Conservation (phyloP, 257 asterid genomes). For the Nicotiana otophora region DNA sequence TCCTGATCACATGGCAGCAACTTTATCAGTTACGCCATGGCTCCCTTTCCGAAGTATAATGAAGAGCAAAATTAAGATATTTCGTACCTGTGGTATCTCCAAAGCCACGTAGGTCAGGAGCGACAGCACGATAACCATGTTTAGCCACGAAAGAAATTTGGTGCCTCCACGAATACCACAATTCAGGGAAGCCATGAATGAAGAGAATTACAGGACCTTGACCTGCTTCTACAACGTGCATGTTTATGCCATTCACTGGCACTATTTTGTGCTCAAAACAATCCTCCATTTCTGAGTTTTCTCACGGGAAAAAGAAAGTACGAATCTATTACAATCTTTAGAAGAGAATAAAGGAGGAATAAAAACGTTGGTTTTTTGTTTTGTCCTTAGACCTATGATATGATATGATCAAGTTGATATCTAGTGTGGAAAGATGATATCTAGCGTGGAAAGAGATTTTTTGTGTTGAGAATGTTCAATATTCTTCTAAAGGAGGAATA, state of each 20-base stretch:
- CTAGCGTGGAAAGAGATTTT: neutral
- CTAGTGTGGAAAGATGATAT: neutral
- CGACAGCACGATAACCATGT: conserved; percentile 63
- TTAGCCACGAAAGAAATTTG: conserved; percentile 60
- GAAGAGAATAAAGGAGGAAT: too few relatives aligned
- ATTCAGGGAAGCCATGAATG: conserved; percentile 83
- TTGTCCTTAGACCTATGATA: too few relatives aligned
- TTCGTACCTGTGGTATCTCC: conserved; percentile 64
- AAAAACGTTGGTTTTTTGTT: too few relatives aligned
- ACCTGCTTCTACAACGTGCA: conserved; percentile 70
- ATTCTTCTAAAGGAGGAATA: too few relatives aligned
- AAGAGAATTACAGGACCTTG: conserved; percentile 67
- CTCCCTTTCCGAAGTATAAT: neutral
- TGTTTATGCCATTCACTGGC: conserved; percentile 45
- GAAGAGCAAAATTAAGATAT: neutral
- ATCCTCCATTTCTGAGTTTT: conserved; percentile 35
- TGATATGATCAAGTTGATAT: too few relatives aligned
- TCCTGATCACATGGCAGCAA: too few relatives aligned
- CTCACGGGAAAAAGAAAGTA: neutral
- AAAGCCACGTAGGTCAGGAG: conserved; percentile 73
- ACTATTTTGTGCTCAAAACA: conserved; percentile 42
- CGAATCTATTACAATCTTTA: too few relatives aligned
- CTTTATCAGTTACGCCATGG: too few relatives aligned
- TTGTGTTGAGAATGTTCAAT: neutral
- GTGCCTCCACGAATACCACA: conserved; percentile 96